These are phyloP conservation scores for Neopestalotiopsis sp. DNA, from an alignment of 2,329 filamentous ascomycete genomes.

Conservation along the genomic window DNA sequence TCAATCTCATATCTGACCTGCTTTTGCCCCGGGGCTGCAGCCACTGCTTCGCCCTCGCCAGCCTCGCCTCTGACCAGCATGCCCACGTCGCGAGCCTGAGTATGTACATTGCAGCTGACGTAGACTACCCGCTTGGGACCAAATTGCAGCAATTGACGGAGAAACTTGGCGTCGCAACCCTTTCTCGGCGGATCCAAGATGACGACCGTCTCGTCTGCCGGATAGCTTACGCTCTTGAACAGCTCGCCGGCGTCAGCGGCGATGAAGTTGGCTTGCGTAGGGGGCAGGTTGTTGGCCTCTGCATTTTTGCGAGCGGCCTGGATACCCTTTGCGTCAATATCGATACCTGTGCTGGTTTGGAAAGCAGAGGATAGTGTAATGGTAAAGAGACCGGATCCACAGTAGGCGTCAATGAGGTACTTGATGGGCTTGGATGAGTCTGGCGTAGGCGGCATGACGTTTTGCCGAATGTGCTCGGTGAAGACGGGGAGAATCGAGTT, in stretches of 20 bases:
- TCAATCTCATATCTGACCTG: constrained; percentile 78
- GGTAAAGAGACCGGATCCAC: constrained; percentile 94
- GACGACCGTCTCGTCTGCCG: constrained; percentile 84
- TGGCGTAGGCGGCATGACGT: constrained; percentile 65
- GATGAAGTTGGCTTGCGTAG: constrained; percentile 78
- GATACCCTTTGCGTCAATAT: constrained; percentile 83
- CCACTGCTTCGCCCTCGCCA: constrained; percentile 38
- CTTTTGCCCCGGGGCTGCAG: constrained; percentile 33
- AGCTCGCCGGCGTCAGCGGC: constrained; percentile 85
- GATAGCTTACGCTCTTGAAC: constrained; percentile 77
- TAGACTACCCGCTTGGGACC: constrained; percentile 84
- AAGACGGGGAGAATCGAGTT: constrained; percentile 92
- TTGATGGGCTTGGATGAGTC: constrained; percentile 58
- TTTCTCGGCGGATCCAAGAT: constrained; percentile 97
- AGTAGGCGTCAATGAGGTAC: constrained; percentile 97
- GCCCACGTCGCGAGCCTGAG: constrained; percentile 91
- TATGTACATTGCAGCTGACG: constrained; percentile 97
- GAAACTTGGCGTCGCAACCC: constrained; percentile 86
- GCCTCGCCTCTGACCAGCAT: constrained; percentile 76
- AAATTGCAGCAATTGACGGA: constrained; percentile 79
- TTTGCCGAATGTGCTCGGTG: constrained; percentile 83
- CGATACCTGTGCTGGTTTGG: constrained; percentile 85
- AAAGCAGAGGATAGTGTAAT: constrained; percentile 89
- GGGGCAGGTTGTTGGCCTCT: constrained; percentile 70
- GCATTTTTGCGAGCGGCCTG: constrained; percentile 81